Percentiles rank a stretch among this genome's conserved stretches.
Conservation (phyloP, 208 protist genomes). For the Crithidia mellificae region DNA sequence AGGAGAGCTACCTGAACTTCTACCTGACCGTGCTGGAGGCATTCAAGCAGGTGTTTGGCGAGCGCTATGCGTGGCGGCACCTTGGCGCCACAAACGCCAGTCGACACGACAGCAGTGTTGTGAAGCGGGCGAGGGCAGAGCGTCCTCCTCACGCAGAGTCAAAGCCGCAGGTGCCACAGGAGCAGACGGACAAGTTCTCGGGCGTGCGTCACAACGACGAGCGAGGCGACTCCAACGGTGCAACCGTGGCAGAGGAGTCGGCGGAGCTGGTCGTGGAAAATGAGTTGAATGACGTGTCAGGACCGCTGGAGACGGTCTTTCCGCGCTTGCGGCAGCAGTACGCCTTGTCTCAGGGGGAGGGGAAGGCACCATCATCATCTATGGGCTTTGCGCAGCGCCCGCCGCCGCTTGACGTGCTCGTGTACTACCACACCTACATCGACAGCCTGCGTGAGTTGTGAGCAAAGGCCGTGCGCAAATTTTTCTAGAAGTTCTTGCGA, state of each 20-base stretch:
- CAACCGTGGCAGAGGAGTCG: too few relatives aligned
- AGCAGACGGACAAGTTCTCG: neutral
- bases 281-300: slow-evolving; percentile 32
- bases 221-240: neutral
- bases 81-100: slow-evolving; percentile 73
- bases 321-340: slow-evolving; percentile 33
- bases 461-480: neutral
- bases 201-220: too few relatives aligned
- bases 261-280: slow-evolving; percentile 10
- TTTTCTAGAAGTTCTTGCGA: too few relatives aligned
- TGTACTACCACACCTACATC: slow-evolving; percentile 69
- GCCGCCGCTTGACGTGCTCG: slow-evolving; percentile 67
- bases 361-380: neutral
- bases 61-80: slow-evolving; percentile 71
- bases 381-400: slow-evolving; percentile 20
- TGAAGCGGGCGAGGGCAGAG: slow-evolving; percentile 5
- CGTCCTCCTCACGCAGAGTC: too few relatives aligned
- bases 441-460: slow-evolving; percentile 46
- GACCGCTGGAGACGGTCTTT: slow-evolving; percentile 53
- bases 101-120: slow-evolving; percentile 37
- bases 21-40: slow-evolving; percentile 53
- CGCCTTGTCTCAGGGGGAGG: slow-evolving; percentile 10
- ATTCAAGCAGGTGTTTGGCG: slow-evolving; percentile 78
- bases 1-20: slow-evolving; percentile 54
- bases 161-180: neutral